Base-by-base conservation (phyloP, 306 rosid genomes). In the Alnus glutinosa region DNA sequence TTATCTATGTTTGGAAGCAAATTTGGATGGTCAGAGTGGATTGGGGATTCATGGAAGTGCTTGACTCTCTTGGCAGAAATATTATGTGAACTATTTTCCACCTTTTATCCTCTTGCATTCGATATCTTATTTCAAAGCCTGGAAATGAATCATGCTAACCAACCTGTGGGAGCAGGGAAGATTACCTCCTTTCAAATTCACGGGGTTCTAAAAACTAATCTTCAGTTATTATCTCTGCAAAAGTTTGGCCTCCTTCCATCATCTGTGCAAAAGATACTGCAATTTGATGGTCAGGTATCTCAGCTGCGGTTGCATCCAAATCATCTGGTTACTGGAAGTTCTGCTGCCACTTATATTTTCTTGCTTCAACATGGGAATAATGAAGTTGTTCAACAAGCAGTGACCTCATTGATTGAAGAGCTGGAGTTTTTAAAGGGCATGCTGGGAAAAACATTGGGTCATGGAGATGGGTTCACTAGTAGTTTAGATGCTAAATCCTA, bases 1-100 rank as follows among this genome's bases (percentile, higher is more conserved):
- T 80, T 94, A 79, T 90, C 97, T 54, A 75, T 90, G 84, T 88
- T 94, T 55, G 98, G 98, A 81, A 84, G 80, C 85, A 90, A 92
- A 77, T 94, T 94, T 71, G 98, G 97, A 67, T 94, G 98, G 98
- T 83, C 88, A 19, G 93, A 92, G 68, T 94, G 98, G 98, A 88
- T 92, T 68, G 93, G 85, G 55, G 91, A 94, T 89, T 90, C 88
- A 34, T 94, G 98, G 98, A 94, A 91, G 87, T 94, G 94, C 78
- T 87, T 92, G 83, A 94, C 98, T 82, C 94, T 94, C 30, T 83
- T 94, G 83, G 97, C 97, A 36, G 98, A 94, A 83, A 94, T 94
- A 79, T 77, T 90, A 74, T 71, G 91, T 74, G 98, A 94, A 39
- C 80, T 80, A 78, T 94, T 90, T 89, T 92, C 98, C 9, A 59